A percentile compares a stretch with the other conserved stretches of the same genome.
Evolutionary conservation across 73 alveolate species (phyloP).

Genomic region (Breviolum minutum): DNA sequence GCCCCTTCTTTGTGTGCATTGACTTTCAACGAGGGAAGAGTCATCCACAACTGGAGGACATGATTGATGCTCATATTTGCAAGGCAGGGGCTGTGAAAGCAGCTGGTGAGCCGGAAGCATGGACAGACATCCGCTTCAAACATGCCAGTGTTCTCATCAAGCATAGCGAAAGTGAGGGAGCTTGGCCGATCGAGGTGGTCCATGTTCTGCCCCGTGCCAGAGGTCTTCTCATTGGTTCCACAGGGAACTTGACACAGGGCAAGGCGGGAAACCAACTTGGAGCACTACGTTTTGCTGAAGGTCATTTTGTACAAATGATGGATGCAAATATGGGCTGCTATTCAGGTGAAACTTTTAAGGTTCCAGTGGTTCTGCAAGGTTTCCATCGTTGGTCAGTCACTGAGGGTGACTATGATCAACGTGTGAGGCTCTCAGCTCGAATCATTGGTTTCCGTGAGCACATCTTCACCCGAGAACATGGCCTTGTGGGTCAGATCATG

Average conservation of each 20-base stretch:
- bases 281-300: slow-evolving; percentile 91
- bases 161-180: neutral
- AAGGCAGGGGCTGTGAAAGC: neutral
- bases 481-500: slow-evolving; percentile 86
- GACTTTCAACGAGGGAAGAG: slow-evolving; percentile 78
- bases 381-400: slow-evolving; percentile 29
- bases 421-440: slow-evolving; percentile 53
- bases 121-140: slow-evolving; percentile 84
- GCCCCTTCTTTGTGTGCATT: slow-evolving; percentile 90
- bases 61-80: slow-evolving; percentile 61
- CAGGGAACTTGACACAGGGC: slow-evolving; percentile 71
- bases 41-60: slow-evolving; percentile 81
- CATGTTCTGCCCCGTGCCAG: slow-evolving; percentile 90
- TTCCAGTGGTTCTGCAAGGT: slow-evolving; percentile 88
- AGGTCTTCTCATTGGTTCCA: slow-evolving; percentile 70
- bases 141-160: slow-evolving; percentile 84
- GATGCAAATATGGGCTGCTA: slow-evolving; percentile 94
- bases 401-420: slow-evolving; percentile 82
- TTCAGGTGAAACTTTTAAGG: slow-evolving; percentile 82
- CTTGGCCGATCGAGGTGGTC: slow-evolving; percentile 85
- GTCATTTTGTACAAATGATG: slow-evolving; percentile 94
- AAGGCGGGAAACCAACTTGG: slow-evolving; percentile 92
- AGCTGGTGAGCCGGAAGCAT: slow-evolving; percentile 6
- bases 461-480: slow-evolving; percentile 90
- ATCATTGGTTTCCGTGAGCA: slow-evolving; percentile 83